Conservation (phyloP, 805 yeast genomes). For the Suhomyces sp. region DNA sequence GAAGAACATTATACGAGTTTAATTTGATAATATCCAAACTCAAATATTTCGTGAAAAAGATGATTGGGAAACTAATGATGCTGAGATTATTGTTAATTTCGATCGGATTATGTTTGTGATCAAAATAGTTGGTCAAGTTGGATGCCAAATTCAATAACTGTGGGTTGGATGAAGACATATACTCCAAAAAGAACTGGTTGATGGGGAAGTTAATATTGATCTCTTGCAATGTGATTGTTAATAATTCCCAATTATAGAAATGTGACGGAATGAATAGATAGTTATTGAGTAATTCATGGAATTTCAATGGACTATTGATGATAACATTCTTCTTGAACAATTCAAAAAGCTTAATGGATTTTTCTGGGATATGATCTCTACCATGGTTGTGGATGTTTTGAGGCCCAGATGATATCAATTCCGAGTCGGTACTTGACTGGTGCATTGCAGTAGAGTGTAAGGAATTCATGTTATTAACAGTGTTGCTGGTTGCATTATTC, state of each 20-base stretch:
- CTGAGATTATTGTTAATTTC: conserved; percentile 52
- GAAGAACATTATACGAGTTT: conserved; percentile 24
- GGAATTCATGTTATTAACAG: background rate
- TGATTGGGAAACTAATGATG: conserved; percentile 48
- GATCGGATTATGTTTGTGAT: conserved; percentile 11
- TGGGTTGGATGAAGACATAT: conserved; percentile 15
- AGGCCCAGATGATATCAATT: too few relatives aligned
- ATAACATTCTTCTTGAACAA: conserved; percentile 49
- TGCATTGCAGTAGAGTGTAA: background rate
- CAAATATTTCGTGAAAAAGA: conserved; percentile 38
- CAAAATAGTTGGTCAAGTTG: conserved; percentile 15
- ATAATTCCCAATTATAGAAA: conserved; percentile 44
- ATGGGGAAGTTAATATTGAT: conserved; percentile 29
- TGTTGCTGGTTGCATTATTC: background rate
- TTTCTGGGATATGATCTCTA: background rate
- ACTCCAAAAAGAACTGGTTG: conserved; percentile 15
- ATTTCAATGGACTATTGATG: conserved; percentile 50
- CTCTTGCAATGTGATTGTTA: conserved; percentile 49
- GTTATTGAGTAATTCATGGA: conserved; percentile 49
- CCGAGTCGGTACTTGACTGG: too few relatives aligned
- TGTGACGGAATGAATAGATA: conserved; percentile 45
- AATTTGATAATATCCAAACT: conserved; percentile 23
- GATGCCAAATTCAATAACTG: conserved; percentile 11
- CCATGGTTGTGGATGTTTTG: background rate
- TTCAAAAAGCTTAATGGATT: conserved; percentile 26